Percentiles rank a stretch among this genome's conserved stretches.
Evolutionary conservation across 139 green algal species (phyloP).

Genomic region (Closterium sp.): DNA sequence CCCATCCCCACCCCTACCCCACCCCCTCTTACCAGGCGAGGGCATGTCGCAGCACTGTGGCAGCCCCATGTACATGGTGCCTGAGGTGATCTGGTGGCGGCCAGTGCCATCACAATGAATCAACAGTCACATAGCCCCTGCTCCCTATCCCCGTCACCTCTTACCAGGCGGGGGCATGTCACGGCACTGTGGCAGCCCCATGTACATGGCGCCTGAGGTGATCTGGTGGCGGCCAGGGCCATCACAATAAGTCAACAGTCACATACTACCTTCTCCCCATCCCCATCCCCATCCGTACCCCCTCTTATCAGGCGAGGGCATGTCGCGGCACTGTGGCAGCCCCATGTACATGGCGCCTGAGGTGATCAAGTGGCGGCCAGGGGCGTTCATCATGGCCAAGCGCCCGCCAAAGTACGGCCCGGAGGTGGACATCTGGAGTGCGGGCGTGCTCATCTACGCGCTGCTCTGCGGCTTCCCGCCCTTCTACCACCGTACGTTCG

Average conservation of each 20-base stretch:
- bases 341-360: slow-evolving; percentile 95
- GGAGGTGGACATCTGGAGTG: slow-evolving; percentile 89
- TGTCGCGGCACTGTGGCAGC: slow-evolving; percentile 54
- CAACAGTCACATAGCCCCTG: no score
- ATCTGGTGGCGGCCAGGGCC: not conserved
- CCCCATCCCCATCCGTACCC: not conserved
- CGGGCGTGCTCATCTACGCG: slow-evolving; percentile 96
- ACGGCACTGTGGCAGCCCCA: slow-evolving; percentile 65
- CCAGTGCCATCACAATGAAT: no score
- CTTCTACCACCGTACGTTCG: slow-evolving; percentile 73
- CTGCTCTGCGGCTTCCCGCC: slow-evolving; percentile 89
- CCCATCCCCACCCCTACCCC: no score
- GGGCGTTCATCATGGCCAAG: not conserved
- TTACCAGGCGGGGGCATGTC: not conserved
- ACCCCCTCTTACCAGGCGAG: not conserved
- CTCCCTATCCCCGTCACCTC: no score
- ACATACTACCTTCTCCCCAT: not conserved
- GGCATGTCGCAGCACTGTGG: not conserved
- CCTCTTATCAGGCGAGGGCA: not conserved
- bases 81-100: no score
- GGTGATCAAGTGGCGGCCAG: slow-evolving; percentile 60
- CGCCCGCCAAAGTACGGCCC: slow-evolving; percentile 66
- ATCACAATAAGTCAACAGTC: no score
- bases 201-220: slow-evolving; percentile 92
- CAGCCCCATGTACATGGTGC: no score